These are phyloP conservation scores for Euphorbia neoarborescens DNA, from an alignment of 441 rosid species.

Conservation along the genomic window DNA sequence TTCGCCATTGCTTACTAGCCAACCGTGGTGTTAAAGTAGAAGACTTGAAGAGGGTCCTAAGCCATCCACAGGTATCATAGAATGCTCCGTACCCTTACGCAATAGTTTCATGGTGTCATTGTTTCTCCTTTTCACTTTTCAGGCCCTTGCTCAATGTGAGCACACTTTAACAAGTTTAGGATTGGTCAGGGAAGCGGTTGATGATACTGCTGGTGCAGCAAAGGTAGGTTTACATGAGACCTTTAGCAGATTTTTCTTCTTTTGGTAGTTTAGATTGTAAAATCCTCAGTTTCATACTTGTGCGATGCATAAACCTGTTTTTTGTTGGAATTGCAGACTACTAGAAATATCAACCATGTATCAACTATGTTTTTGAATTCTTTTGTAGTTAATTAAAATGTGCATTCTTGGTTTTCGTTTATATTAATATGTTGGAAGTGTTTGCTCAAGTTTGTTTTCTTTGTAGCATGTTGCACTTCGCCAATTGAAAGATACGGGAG, in stretches of 20 bases:
- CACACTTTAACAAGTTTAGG: conserved; percentile 71
- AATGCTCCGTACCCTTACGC: neutral
- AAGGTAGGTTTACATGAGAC: conserved; percentile 38
- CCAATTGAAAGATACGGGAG: conserved; percentile 61
- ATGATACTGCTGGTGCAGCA: conserved; percentile 98
- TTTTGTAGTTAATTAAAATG: neutral
- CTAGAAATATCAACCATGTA: neutral
- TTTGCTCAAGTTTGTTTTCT: neutral
- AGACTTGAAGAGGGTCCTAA: conserved; percentile 75
- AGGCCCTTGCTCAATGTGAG: conserved; percentile 98
- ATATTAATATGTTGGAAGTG: neutral
- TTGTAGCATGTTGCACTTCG: conserved; percentile 60
- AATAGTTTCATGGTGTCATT: conserved; percentile 12
- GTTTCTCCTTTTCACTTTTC: conserved; percentile 18
- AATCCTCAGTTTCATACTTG: neutral
- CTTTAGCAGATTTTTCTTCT: conserved; percentile 2
- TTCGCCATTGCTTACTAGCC: conserved; percentile 91
- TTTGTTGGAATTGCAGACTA: neutral
- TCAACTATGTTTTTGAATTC: neutral
- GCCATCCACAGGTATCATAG: conserved; percentile 85
- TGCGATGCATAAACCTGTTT: neutral
- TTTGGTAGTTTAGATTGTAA: neutral
- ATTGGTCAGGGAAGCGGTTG: conserved; percentile 81
- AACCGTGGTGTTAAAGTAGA: conserved; percentile 70
- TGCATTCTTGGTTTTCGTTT: neutral